Evolutionary conservation across 257 asterid species (phyloP).

Genomic region (Petunia secreta): DNA sequence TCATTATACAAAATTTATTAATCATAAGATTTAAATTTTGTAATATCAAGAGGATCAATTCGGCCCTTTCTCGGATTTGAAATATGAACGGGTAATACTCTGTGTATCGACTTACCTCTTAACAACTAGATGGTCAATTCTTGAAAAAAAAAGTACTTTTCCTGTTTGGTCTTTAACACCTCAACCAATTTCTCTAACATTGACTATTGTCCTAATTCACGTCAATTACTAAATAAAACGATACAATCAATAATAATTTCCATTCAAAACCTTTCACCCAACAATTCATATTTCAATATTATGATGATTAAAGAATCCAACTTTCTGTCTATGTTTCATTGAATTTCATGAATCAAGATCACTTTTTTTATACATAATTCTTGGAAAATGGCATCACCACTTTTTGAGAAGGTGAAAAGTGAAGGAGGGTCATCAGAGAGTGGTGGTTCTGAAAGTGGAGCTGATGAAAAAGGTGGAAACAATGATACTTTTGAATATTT

Average conservation of each 20-base stretch:
- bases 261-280: neutral
- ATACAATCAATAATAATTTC: neutral
- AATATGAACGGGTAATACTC: no score
- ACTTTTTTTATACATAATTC: neutral
- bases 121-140: neutral
- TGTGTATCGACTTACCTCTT: no score
- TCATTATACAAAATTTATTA: no score
- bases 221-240: neutral
- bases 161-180: neutral
- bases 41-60: neutral
- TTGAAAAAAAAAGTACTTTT: neutral
- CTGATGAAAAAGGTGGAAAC: conserved; percentile 41
- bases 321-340: neutral
- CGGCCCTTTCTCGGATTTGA: neutral
- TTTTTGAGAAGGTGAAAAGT: conserved; percentile 39
- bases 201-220: neutral
- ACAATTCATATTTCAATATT: neutral
- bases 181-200: conserved; percentile 14
- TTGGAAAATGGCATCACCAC: conserved; percentile 19
- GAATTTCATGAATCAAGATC: neutral
- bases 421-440: conserved; percentile 55
- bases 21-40: no score
- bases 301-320: neutral
- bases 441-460: conserved; percentile 55
- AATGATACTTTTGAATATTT: conserved; percentile 57